Conservation (phyloP, 2,329 filamentous ascomycete species). For the Ophiostoma triangulosporum region DNA sequence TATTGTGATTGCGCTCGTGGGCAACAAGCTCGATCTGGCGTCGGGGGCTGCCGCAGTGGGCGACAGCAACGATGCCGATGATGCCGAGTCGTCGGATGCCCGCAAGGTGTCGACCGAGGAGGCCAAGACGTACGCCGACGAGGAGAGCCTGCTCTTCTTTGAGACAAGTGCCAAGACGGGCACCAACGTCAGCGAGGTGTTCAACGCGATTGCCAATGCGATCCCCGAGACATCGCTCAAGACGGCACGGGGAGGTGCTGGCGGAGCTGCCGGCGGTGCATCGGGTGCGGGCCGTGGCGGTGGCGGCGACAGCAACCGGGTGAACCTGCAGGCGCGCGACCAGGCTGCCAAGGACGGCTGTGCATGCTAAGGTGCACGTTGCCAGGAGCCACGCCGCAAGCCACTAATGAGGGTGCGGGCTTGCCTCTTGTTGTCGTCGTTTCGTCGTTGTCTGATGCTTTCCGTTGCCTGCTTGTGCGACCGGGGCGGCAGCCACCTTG, state of each 20-base stretch:
- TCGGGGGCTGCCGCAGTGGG: constrained; percentile 39
- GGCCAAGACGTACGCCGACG: constrained; percentile 84
- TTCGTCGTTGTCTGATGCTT: neutral
- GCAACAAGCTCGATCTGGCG: constrained; percentile 90
- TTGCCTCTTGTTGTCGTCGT: neutral
- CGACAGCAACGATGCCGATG: constrained; percentile 40
- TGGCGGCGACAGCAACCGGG: constrained; percentile 54
- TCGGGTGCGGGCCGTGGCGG: constrained; percentile 43
- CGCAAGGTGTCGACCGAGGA: constrained; percentile 84
- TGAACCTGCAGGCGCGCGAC: constrained; percentile 63
- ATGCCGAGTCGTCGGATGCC: constrained; percentile 66
- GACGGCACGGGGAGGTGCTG: constrained; percentile 52
- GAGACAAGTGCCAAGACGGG: constrained; percentile 97
- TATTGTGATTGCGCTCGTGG: constrained; percentile 92
- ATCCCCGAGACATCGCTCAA: constrained; percentile 96
- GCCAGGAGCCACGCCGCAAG: neutral
- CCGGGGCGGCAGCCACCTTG: too few species aligned
- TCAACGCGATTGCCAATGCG: constrained; percentile 94
- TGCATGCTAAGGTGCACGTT: constrained; percentile 51
- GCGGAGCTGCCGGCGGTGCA: constrained; percentile 34
- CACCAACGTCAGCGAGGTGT: constrained; percentile 86
- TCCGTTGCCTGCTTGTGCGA: neutral
- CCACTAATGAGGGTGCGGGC: neutral
- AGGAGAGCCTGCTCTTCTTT: constrained; percentile 89
- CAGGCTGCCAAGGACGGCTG: constrained; percentile 78